Percentiles rank a stretch among this genome's conserved stretches.
Conservation (phyloP, 2,329 filamentous ascomycete genomes). For the Ambrosiella cleistominuta region DNA sequence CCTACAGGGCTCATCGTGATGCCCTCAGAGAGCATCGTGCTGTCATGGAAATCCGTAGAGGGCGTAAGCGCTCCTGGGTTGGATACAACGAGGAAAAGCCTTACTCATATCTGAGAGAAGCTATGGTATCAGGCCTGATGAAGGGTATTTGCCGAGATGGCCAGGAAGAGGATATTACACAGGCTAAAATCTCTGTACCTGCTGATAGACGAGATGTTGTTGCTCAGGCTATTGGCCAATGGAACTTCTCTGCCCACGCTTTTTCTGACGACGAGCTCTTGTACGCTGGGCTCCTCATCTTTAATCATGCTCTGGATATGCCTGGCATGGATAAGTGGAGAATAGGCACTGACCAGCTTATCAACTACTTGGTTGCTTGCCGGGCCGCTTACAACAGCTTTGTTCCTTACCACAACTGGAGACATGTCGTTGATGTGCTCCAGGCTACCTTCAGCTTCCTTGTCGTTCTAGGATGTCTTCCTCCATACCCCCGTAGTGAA, state of each 20-base stretch:
- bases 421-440: conserved; percentile 88
- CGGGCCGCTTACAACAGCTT: conserved; percentile 91
- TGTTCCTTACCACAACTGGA: conserved; percentile 95
- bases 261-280: conserved; percentile 83
- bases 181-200: conserved; percentile 50
- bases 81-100: conserved; percentile 71
- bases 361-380: conserved; percentile 72
- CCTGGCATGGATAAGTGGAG: conserved; percentile 68
- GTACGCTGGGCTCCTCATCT: conserved; percentile 69
- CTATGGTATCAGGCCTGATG: conserved; percentile 86
- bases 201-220: conserved; percentile 48
- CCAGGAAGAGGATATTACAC: conserved; percentile 42
- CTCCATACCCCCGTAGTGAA: conserved; percentile 36
- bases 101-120: conserved; percentile 76
- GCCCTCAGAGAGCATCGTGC: conserved; percentile 55
- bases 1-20: conserved; percentile 65
- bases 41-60: conserved; percentile 53
- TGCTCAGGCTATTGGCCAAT: conserved; percentile 52
- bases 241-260: conserved; percentile 80
- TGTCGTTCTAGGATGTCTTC: conserved; percentile 58
- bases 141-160: conserved; percentile 63
- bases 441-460: conserved; percentile 88
- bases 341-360: conserved; percentile 63
- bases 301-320: conserved; percentile 70
- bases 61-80: conserved; percentile 80